Base-by-base conservation (phyloP, 129 eudicot genomes). In the Escallonia herrerae region DNA sequence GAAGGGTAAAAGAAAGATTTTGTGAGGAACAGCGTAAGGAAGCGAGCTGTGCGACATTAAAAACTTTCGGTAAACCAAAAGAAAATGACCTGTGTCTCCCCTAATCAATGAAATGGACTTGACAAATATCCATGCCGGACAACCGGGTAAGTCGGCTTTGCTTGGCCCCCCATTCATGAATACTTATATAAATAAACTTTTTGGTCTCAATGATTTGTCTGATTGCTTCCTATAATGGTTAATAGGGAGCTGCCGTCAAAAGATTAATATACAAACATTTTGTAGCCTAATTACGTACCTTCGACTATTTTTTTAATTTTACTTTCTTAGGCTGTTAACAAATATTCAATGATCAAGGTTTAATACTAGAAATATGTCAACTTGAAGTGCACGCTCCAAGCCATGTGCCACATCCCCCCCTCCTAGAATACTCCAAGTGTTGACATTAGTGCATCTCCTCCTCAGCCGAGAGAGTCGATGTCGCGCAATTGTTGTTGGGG, bases 121-220 rank as follows among this genome's bases (percentile, higher is more conserved):
- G 12, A 10, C 8, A 62, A 62, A 62, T 42, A 62, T 62, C 33
- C 53, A 62, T 62, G 39, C 13, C 9, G 13, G n/a, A 62, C 66
- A 43, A 62, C 52, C 14, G 51, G 51, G 4, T 62, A 9, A 5
- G n/a, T 43, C 11, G 52, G 51, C 44, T 42, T 62, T 62, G 66
- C 53, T 62, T 62, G 52, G 49, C 11, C 52, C 52, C 52, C 49
- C 43, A 62, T 43, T 15, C 13, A 39, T 40, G 11, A 59, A 3
- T 59, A 38, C 4, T 9, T 4, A 53, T 11, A 51, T 6, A 53
- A 53, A 53, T 45, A 45, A 5, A 8, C 6, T 45, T 45, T 45
- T 45, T 5, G 6, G 6, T 6, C 14, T 13, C 14, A 7, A 53
- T 11, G 8, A 6, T 7, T 51, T 51, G 3, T 49, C 3, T 5